phyloP scores from a whole-genome alignment of 129 eudicot species.

The Oenanthe sinensis region DNA sequence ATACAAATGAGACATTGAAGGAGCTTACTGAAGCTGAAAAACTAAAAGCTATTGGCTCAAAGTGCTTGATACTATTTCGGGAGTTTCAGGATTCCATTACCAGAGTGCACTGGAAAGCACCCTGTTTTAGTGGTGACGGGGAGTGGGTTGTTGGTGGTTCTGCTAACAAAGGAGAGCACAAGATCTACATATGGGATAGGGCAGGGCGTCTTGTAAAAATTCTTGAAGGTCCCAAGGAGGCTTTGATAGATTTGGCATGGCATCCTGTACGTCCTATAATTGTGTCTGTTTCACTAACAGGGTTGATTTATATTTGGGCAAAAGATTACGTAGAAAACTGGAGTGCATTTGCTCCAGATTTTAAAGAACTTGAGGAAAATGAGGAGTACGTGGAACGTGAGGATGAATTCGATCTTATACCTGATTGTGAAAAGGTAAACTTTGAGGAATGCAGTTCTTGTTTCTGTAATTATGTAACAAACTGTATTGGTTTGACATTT shows the following conservation, averaged over 20 bases:
- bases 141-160: constrained; percentile 99
- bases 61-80: constrained; percentile 50
- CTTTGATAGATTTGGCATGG: constrained; percentile 89
- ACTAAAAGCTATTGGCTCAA: constrained; percentile 51
- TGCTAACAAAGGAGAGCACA: constrained; percentile 98
- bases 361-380: constrained; percentile 96
- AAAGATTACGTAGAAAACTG: constrained; percentile 95
- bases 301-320: constrained; percentile 93
- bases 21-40: constrained; percentile 45
- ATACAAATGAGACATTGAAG: constrained; percentile 3
- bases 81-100: constrained; percentile 95
- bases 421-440: constrained; percentile 66
- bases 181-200: constrained; percentile 94
- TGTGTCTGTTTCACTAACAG: constrained; percentile 82
- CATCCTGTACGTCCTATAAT: constrained; percentile 94
- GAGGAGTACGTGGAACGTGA: constrained; percentile 98
- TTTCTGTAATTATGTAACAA: not conserved
- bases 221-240: constrained; percentile 98
- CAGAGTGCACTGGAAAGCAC: constrained; percentile 92
- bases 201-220: constrained; percentile 96
- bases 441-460: not conserved
- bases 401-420: constrained; percentile 91
- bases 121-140: constrained; percentile 94
- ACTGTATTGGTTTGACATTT: not conserved
- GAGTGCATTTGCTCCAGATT: constrained; percentile 99